These are phyloP conservation scores for Geranium rotundifolium DNA, from an alignment of 345 rosid species.

Conservation along the genomic window DNA sequence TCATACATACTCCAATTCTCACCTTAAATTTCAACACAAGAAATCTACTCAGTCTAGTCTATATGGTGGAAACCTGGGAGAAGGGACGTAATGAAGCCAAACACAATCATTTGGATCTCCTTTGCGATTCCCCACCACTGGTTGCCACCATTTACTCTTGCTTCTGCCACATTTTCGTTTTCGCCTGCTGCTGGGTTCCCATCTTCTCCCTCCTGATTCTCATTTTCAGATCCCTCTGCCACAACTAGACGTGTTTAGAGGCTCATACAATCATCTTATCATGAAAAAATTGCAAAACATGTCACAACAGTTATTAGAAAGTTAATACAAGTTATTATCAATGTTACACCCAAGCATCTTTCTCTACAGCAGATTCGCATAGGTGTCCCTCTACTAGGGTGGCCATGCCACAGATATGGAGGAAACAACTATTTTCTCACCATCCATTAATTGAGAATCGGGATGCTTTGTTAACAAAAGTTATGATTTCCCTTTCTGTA, in stretches of 20 bases:
- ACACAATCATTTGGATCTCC: conserved; percentile 94
- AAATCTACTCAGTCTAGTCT: conserved; percentile 33
- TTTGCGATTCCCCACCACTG: conserved; percentile 93
- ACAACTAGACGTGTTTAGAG: conserved; percentile 1
- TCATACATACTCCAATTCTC: too few relatives aligned
- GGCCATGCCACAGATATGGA: too few relatives aligned
- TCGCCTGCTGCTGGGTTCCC: conserved; percentile 39
- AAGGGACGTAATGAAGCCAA: conserved; percentile 90
- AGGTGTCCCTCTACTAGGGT: too few relatives aligned
- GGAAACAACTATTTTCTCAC: too few relatives aligned
- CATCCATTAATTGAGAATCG: too few relatives aligned
- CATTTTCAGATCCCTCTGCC: conserved; percentile 61
- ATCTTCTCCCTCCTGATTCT: conserved; percentile 29
- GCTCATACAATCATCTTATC: not conserved
- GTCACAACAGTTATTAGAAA: not conserved
- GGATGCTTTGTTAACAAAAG: too few relatives aligned
- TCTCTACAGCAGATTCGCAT: too few relatives aligned
- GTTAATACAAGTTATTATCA: too few relatives aligned
- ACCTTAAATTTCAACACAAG: too few relatives aligned
- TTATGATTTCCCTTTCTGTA: too few relatives aligned
- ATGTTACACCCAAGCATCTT: too few relatives aligned
- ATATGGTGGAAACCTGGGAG: conserved; percentile 95
- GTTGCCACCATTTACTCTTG: conserved; percentile 44
- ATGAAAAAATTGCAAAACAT: not conserved
- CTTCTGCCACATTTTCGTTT: conserved; percentile 41